phyloP scores from a whole-genome alignment of 2,329 filamentous ascomycete species.

The Aspergillus proliferans region DNA sequence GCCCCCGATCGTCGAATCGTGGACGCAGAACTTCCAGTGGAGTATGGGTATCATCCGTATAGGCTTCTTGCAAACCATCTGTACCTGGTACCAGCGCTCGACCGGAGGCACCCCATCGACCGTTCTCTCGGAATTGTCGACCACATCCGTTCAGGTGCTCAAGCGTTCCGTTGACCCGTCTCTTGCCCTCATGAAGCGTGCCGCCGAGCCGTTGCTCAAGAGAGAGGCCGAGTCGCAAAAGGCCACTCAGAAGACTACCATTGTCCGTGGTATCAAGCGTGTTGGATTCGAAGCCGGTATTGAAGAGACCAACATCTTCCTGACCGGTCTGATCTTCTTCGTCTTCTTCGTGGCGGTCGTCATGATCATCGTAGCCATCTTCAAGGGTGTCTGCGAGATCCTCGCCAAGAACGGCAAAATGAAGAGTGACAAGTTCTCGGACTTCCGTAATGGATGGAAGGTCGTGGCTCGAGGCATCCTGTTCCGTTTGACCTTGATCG shows the following conservation, averaged over 20 bases:
- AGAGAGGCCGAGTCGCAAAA: constrained; percentile 48
- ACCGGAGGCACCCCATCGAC: constrained; percentile 81
- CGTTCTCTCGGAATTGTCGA: constrained; percentile 66
- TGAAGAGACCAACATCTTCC: constrained; percentile 85
- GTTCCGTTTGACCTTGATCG: constrained; percentile 83
- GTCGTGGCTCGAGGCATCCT: constrained; percentile 90
- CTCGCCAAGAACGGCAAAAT: constrained; percentile 70
- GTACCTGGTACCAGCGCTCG: constrained; percentile 91
- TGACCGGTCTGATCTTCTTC: constrained; percentile 87
- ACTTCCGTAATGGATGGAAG: constrained; percentile 92
- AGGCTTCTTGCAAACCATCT: constrained; percentile 78
- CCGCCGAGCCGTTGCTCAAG: constrained; percentile 43
- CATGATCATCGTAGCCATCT: constrained; percentile 63
- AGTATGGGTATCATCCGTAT: constrained; percentile 92
- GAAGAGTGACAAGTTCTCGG: constrained; percentile 77
- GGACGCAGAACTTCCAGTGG: constrained; percentile 98
- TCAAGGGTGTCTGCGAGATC: constrained; percentile 76
- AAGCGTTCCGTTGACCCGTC: constrained; percentile 48
- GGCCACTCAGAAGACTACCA: constrained; percentile 30
- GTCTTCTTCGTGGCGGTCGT: constrained; percentile 73
- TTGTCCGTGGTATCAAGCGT: constrained; percentile 77
- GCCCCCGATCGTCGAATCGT: constrained; percentile 81
- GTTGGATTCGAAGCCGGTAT: constrained; percentile 81
- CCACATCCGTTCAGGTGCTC: constrained; percentile 76
- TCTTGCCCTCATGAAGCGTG: constrained; percentile 18